Percentiles rank a stretch among this genome's conserved stretches.
These are phyloP conservation scores for Corymbia citriodora DNA, from an alignment of 441 rosid genomes.

Conservation along the genomic window DNA sequence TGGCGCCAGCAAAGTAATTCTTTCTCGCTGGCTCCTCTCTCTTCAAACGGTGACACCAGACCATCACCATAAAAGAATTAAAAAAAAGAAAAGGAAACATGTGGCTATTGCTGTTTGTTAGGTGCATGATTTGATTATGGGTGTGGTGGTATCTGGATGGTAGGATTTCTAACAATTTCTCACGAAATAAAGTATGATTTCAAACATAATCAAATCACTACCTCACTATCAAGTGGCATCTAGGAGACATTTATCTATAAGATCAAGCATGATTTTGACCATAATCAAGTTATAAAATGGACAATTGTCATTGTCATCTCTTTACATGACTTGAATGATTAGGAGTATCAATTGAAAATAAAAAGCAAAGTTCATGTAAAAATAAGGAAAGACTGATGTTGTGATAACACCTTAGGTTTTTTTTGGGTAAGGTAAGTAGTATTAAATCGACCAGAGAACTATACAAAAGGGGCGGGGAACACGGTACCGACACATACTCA, in stretches of 20 bases:
- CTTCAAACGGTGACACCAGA: background rate
- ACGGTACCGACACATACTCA: too few species aligned
- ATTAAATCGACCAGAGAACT: too few species aligned
- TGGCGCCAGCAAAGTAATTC: background rate
- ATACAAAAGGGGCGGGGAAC: too few species aligned
- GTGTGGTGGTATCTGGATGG: background rate
- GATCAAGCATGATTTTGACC: background rate
- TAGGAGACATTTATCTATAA: background rate
- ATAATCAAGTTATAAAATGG: background rate
- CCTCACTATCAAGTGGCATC: background rate
- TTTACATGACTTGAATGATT: background rate
- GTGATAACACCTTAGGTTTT: background rate
- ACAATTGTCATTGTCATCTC: too few species aligned
- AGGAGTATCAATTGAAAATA: background rate
- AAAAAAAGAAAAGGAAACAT: background rate
- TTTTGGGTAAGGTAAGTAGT: too few species aligned
- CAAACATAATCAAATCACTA: background rate
- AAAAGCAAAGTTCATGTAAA: background rate
- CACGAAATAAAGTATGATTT: background rate
- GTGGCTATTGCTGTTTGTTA: background rate
- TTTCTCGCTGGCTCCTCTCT: background rate
- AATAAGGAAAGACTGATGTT: background rate
- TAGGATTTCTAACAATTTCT: background rate
- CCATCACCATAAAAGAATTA: background rate
- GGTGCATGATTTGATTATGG: background rate